Base-by-base conservation (phyloP, 169 alveolate species). In the Plasmodium ovale region DNA sequence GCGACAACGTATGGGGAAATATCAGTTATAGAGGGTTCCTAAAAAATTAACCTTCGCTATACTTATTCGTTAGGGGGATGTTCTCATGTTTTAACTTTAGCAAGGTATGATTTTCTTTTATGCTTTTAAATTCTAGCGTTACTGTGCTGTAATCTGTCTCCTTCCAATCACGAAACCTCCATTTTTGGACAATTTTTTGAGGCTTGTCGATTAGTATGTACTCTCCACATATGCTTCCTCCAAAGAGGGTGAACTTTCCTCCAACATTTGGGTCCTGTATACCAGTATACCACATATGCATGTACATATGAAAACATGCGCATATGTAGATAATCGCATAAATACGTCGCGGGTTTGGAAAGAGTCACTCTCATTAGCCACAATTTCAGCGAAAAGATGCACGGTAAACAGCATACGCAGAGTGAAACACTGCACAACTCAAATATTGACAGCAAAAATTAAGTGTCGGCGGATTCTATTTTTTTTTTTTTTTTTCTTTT, bases 261-360 rank as follows among this genome's bases (percentile, higher is more conserved):
- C 92, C 92, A 31, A 85, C 92, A n/a, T 53, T 85, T 37, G 56
- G 49, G 7, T 85, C 92, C 89, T 79, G 31, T 10, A n/a, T 5
- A 47, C 0, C 7, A 35, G 9, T 5, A 19, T 37, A 29, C 7
- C n/a, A 35, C 1, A 56, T 72, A 16, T 33, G 23, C 25, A 60
- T 56, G 19, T 19, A 21, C 7, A 59, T 16, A 59, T 59, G n/a
- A n/a, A n/a, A n/a, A 59, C 39, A 21, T 16, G 27, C 1, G 19
- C 0, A 23, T 27, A 59, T 27, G 16, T 59, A 23, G 10, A 59
- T 27, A 16, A 51, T 51, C n/a, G n/a, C n/a, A n/a, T n/a, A n/a
- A n/a, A n/a, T n/a, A n/a, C n/a, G n/a, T n/a, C n/a, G n/a, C n/a
- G n/a, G n/a, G n/a, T n/a, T n/a, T n/a, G n/a, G n/a, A n/a, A n/a